These are phyloP conservation scores for Calonectria naviculata DNA, from an alignment of 2,329 filamentous ascomycete genomes.

Conservation along the genomic window DNA sequence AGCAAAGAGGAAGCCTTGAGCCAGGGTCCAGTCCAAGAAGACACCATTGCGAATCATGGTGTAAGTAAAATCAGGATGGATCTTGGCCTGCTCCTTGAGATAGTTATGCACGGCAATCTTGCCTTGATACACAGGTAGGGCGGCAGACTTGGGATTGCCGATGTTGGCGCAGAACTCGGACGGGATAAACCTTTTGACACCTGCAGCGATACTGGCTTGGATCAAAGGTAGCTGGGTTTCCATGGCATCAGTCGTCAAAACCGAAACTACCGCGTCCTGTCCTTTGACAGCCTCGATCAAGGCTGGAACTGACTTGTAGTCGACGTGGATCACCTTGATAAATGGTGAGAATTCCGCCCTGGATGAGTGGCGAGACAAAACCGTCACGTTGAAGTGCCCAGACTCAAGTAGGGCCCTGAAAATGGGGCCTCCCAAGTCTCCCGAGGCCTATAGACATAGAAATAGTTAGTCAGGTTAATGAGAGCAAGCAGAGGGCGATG, in stretches of 20 bases:
- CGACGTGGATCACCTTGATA: slow-evolving; percentile 37
- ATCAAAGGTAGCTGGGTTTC: slow-evolving; percentile 59
- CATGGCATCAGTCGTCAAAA: slow-evolving; percentile 43
- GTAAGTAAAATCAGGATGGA: slow-evolving; percentile 31
- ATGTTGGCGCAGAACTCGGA: slow-evolving; percentile 57
- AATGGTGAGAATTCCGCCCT: slow-evolving; percentile 31
- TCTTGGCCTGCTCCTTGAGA: slow-evolving; percentile 31
- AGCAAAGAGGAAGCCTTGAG: not conserved
- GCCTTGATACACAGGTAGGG: not conserved
- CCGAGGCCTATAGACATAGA: not conserved
- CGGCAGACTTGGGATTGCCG: slow-evolving; percentile 8
- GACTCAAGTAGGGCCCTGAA: slow-evolving; percentile 42
- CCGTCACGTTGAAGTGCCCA: slow-evolving; percentile 38
- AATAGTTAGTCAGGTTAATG: too few relatives aligned
- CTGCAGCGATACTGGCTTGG: slow-evolving; percentile 62
- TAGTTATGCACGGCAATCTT: slow-evolving; percentile 15
- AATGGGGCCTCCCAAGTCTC: slow-evolving; percentile 16
- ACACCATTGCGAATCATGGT: slow-evolving; percentile 7
- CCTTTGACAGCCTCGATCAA: slow-evolving; percentile 15
- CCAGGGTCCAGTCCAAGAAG: not conserved
- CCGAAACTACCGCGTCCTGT: slow-evolving; percentile 48
- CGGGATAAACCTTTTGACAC: slow-evolving; percentile 64
- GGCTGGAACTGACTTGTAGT: slow-evolving; percentile 39
- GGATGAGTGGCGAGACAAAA: slow-evolving; percentile 43
- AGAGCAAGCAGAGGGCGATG: too few relatives aligned